Evolutionary conservation across 2,329 filamentous ascomycete species (phyloP).

Genomic region (Emmonsiellopsis sp.): DNA sequence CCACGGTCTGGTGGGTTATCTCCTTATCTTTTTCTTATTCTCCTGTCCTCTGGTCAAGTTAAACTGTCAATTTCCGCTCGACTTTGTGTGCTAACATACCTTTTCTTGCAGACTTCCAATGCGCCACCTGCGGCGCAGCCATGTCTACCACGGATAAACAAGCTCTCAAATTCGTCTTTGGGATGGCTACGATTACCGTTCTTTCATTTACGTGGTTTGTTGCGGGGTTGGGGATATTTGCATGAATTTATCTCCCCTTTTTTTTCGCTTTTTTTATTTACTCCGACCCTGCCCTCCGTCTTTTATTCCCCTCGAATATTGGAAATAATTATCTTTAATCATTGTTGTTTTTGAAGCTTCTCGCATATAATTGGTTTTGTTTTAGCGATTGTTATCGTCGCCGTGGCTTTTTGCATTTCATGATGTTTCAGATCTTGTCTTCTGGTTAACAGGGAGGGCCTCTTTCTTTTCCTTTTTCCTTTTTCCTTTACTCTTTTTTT

Average conservation of each 20-base stretch:
- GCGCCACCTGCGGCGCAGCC: conserved; percentile 50
- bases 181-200: conserved; percentile 49
- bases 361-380: neutral
- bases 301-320: neutral
- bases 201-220: conserved; percentile 49
- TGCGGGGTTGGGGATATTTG: conserved; percentile 28
- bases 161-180: conserved; percentile 47
- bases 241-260: neutral
- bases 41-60: neutral
- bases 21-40: neutral
- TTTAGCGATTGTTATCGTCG: neutral
- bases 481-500: too few species aligned
- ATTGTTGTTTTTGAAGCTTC: neutral
- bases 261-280: neutral
- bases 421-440: neutral
- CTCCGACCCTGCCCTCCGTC: neutral
- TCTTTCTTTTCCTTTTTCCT: too few species aligned
- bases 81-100: conserved; percentile 10
- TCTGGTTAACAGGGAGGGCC: too few species aligned
- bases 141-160: conserved; percentile 45
- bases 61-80: neutral
- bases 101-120: conserved; percentile 39
- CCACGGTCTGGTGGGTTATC: conserved; percentile 39
- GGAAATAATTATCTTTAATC: neutral
- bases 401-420: neutral